Conservation (phyloP, 805 yeast species). For the Kuraishia ogatae region DNA sequence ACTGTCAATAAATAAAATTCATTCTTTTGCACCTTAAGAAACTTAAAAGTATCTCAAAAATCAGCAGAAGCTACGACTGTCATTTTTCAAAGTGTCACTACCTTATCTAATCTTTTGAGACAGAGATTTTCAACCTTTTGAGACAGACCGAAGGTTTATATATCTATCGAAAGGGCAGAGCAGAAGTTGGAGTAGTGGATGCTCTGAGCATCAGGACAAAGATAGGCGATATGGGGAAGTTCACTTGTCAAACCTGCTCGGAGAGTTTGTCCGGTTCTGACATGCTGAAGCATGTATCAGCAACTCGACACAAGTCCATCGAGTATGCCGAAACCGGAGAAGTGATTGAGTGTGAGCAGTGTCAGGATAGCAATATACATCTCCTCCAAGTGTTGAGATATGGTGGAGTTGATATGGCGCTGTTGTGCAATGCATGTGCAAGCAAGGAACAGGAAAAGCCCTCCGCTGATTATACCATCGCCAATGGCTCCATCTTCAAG, state of each 20-base stretch:
- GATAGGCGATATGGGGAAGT: not conserved
- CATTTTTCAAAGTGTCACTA: not conserved
- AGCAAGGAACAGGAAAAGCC: conserved; percentile 33
- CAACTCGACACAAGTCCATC: conserved; percentile 45
- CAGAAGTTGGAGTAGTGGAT: too few species aligned
- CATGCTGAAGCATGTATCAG: conserved; percentile 40
- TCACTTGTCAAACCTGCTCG: not conserved
- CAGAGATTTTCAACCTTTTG: not conserved
- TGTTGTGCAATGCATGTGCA: conserved; percentile 39
- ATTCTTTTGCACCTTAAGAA: too few species aligned
- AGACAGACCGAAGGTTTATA: not conserved
- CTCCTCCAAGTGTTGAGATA: conserved; percentile 39
- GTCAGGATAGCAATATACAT: conserved; percentile 45
- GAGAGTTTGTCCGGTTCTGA: not conserved
- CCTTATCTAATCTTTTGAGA: not conserved
- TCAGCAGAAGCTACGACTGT: too few species aligned
- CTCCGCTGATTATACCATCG: conserved; percentile 38
- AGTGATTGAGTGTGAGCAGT: conserved; percentile 44
- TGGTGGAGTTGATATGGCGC: conserved; percentile 46
- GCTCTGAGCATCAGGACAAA: not conserved
- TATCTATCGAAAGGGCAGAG: too few species aligned
- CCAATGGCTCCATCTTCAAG: conserved; percentile 47
- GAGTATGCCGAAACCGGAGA: conserved; percentile 26
- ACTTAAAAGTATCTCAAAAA: too few species aligned
- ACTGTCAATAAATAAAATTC: too few species aligned